These are phyloP conservation scores for Pichia cactophila DNA, from an alignment of 1,139 yeast species.

Conservation along the genomic window DNA sequence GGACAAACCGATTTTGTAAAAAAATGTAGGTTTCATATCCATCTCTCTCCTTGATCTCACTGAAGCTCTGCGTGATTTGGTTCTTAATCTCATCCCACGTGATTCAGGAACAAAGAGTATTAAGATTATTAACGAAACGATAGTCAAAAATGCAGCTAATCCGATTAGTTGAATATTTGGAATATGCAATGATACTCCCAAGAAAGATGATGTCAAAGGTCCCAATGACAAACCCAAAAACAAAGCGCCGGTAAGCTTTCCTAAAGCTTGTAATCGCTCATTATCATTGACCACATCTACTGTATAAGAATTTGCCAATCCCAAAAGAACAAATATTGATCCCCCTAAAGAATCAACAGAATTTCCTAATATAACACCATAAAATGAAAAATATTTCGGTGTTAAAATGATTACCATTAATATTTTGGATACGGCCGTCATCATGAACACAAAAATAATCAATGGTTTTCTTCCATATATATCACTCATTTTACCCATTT, in stretches of 20 bases:
- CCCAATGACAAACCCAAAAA: conserved; percentile 59
- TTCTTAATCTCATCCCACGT: conserved; percentile 39
- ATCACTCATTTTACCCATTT: conserved; percentile 58
- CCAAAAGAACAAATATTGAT: conserved; percentile 40
- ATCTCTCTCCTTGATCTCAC: conserved; percentile 22
- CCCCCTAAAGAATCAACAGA: conserved; percentile 48
- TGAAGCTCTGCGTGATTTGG: conserved; percentile 37
- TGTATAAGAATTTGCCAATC: conserved; percentile 53
- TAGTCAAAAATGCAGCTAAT: conserved; percentile 6
- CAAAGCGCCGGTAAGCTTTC: conserved; percentile 48
- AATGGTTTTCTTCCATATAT: conserved; percentile 52
- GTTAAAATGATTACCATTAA: conserved; percentile 29
- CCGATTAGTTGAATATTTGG: conserved; percentile 3
- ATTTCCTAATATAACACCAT: conserved; percentile 32
- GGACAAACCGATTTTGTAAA: conserved; percentile 11
- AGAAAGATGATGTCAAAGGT: conserved; percentile 49
- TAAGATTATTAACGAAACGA: conserved; percentile 28
- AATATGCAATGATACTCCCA: conserved; percentile 1
- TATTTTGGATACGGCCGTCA: conserved; percentile 27
- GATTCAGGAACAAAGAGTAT: conserved; percentile 50
- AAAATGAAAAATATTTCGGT: conserved; percentile 30
- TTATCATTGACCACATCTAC: conserved; percentile 56
- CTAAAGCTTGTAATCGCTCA: conserved; percentile 48
- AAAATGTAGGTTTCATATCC: conserved; percentile 5
- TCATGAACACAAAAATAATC: conserved; percentile 29